Percentiles rank a stretch among this genome's conserved stretches.
Evolutionary conservation across 768 basidiomycete genomes (phyloP).

Genomic region (Boletales sp.): DNA sequence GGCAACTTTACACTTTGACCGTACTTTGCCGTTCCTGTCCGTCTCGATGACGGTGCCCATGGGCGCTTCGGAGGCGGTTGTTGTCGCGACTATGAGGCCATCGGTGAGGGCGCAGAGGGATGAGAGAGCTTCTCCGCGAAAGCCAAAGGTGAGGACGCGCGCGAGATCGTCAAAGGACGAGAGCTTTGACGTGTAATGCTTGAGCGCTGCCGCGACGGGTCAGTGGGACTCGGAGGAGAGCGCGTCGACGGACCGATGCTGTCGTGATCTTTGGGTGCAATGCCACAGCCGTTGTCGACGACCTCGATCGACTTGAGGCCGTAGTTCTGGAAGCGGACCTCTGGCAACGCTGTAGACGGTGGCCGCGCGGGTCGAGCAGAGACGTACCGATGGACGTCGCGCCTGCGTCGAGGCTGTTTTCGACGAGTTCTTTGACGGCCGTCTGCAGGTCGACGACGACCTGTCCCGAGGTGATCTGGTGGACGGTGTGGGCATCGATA

Average conservation of each 20-base stretch:
- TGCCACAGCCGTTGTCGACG: constrained; percentile 89
- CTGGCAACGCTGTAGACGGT: constrained; percentile 37
- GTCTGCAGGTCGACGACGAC: constrained; percentile 92
- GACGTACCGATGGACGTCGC: constrained; percentile 78
- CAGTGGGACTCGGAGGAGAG: background rate
- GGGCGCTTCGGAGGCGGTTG: constrained; percentile 47
- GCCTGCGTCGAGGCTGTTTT: constrained; percentile 93
- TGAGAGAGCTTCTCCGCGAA: constrained; percentile 93
- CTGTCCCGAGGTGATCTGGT: constrained; percentile 90
- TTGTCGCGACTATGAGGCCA: constrained; percentile 5
- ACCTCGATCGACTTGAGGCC: constrained; percentile 84
- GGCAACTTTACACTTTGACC: constrained; percentile 60
- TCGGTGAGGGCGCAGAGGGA: constrained; percentile 86
- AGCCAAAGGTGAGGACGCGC: constrained; percentile 79
- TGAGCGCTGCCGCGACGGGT: constrained; percentile 52
- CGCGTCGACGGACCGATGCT: constrained; percentile 53
- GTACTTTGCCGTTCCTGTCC: constrained; percentile 59
- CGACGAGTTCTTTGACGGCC: constrained; percentile 93
- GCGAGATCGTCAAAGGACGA: constrained; percentile 67
- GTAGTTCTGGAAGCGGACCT: constrained; percentile 86
- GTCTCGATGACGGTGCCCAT: constrained; percentile 79
- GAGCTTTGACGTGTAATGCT: constrained; percentile 92
- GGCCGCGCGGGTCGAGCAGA: background rate
- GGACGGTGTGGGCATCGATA: constrained; percentile 77
- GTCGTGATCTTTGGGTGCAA: constrained; percentile 71